These are phyloP conservation scores for Bifiguratus adelaidae DNA, from an alignment of 192 early-diverging fungal species.

Conservation along the genomic window DNA sequence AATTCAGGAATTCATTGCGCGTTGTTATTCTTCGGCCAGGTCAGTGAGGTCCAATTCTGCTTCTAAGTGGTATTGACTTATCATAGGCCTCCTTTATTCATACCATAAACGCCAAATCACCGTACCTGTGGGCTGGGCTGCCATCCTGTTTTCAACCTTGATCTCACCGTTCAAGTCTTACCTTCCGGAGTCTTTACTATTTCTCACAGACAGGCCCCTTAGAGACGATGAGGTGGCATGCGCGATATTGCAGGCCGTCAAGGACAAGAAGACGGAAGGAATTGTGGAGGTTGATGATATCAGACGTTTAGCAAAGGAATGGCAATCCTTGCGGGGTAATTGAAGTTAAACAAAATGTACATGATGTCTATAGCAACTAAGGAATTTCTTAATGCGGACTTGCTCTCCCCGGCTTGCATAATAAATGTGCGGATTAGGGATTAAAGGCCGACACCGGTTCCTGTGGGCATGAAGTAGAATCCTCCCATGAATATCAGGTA, in stretches of 20 bases:
- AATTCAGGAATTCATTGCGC: slow-evolving; percentile 4
- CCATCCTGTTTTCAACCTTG: slow-evolving; percentile 3
- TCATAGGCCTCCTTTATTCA: slow-evolving; percentile 11
- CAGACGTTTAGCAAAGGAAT: slow-evolving; percentile 3
- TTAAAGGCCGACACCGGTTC: too few species aligned
- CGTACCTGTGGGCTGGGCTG: slow-evolving; percentile 7
- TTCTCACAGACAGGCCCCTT: slow-evolving; percentile 9
- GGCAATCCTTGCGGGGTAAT: too few species aligned
- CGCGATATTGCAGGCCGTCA: slow-evolving; percentile 6
- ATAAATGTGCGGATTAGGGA: too few species aligned
- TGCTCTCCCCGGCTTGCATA: too few species aligned
- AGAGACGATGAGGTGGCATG: slow-evolving; percentile 3
- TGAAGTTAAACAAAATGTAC: too few species aligned
- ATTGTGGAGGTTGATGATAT: slow-evolving; percentile 6
- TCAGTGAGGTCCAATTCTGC: not conserved
- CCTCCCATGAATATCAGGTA: slow-evolving; percentile 76
- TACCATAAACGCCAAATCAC: slow-evolving; percentile 4
- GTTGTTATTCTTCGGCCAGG: slow-evolving; percentile 13
- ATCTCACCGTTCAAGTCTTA: slow-evolving; percentile 5
- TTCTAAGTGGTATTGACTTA: not conserved
- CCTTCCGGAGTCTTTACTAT: slow-evolving; percentile 2
- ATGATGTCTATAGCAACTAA: too few species aligned
- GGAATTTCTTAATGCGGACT: too few species aligned
- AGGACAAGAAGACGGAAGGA: slow-evolving; percentile 4
- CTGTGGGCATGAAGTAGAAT: slow-evolving; percentile 60